These are phyloP conservation scores for Coleophoma cylindrospora DNA, from an alignment of 2,329 filamentous ascomycete species.

Conservation along the genomic window DNA sequence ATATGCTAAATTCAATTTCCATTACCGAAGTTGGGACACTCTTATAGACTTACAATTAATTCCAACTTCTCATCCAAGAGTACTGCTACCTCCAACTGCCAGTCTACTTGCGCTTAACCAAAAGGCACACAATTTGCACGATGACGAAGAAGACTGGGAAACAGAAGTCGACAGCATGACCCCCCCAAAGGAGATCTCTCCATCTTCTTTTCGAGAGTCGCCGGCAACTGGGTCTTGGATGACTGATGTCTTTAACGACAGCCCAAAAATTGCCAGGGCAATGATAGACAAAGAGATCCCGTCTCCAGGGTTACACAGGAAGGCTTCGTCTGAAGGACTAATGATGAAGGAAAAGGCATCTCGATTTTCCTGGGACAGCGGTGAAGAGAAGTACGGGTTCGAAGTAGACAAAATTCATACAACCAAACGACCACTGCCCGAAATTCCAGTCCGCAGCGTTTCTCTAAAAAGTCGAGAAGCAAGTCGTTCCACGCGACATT, in stretches of 20 bases:
- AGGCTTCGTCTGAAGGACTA: too few relatives aligned
- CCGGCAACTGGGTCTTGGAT: constrained; percentile 8
- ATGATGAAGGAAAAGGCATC: background rate
- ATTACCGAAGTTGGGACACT: constrained; percentile 49
- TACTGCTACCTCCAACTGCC: constrained; percentile 10
- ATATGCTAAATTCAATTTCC: constrained; percentile 48
- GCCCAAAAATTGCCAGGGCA: constrained; percentile 1
- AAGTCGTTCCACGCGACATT: background rate
- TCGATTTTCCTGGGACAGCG: background rate
- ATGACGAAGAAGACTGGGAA: constrained; percentile 6
- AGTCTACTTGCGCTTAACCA: constrained; percentile 14
- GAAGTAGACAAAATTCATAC: background rate
- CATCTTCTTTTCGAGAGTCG: background rate
- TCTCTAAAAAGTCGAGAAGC: background rate
- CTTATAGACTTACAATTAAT: constrained; percentile 44
- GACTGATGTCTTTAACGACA: constrained; percentile 14
- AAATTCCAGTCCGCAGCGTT: constrained; percentile 6
- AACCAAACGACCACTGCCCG: constrained; percentile 8
- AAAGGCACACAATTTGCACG: constrained; percentile 1
- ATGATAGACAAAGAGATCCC: background rate
- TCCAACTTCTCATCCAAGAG: constrained; percentile 11
- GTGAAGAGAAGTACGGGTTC: background rate
- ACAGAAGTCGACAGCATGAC: background rate
- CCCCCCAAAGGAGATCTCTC: background rate
- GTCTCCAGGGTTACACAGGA: background rate